A percentile compares a stretch with the other conserved stretches of the same genome.
These are phyloP conservation scores for Botrytis elliptica DNA, from an alignment of 2,329 filamentous ascomycete genomes.

Conservation along the genomic window DNA sequence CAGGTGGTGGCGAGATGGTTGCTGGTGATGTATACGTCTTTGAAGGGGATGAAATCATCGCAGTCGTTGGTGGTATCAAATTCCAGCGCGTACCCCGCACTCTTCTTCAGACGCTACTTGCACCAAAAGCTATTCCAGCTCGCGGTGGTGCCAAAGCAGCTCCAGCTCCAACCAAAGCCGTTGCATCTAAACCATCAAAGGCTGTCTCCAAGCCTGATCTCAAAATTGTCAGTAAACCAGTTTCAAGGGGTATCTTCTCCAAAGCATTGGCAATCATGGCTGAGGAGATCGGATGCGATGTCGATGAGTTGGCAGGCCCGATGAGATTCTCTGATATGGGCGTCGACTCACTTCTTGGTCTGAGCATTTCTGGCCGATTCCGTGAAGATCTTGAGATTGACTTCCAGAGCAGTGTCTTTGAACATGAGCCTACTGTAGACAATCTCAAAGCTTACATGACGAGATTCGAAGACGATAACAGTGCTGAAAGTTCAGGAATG, in stretches of 20 bases:
- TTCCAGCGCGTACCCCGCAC: constrained; percentile 21
- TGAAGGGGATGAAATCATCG: constrained; percentile 40
- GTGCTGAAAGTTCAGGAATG: constrained; percentile 11
- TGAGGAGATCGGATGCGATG: constrained; percentile 54
- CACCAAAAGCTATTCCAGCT: constrained; percentile 16
- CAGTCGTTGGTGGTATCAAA: constrained; percentile 37
- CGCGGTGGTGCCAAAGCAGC: not conserved
- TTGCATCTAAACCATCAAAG: not conserved
- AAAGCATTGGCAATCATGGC: constrained; percentile 55
- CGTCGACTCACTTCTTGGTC: constrained; percentile 58
- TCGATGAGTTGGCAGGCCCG: constrained; percentile 54
- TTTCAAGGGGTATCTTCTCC: constrained; percentile 22
- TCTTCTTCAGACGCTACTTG: constrained; percentile 21
- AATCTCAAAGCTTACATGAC: constrained; percentile 22
- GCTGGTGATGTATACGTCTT: constrained; percentile 43
- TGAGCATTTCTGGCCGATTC: constrained; percentile 55
- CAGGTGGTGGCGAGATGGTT: constrained; percentile 35
- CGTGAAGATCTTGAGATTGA: constrained; percentile 56
- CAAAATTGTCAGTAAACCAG: constrained; percentile 34
- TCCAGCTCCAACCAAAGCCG: not conserved
- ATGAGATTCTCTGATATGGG: constrained; percentile 56
- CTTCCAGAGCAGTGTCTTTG: constrained; percentile 51
- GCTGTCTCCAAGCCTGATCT: not conserved
- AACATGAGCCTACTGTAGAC: constrained; percentile 24
- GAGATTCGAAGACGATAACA: constrained; percentile 11